Evolutionary conservation across 2,329 filamentous ascomycete species (phyloP).

Genomic region (Metarhizium anisopliae): DNA sequence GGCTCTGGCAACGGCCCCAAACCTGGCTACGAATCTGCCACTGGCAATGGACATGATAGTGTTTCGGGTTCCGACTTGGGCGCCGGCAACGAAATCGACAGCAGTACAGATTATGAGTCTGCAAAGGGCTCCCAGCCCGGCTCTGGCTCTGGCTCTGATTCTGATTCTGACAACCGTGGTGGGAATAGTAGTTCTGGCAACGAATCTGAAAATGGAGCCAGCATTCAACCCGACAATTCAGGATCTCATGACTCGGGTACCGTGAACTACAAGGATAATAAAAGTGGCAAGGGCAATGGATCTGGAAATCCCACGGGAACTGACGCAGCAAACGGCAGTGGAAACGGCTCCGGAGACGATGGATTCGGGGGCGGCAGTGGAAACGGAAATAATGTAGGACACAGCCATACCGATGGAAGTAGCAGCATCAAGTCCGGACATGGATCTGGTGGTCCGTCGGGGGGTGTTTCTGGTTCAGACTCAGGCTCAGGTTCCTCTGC

Average conservation of each 20-base stretch:
- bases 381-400: not conserved
- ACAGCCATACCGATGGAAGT: not conserved
- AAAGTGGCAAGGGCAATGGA: not conserved
- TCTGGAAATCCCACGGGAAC: not conserved
- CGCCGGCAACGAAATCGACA: no score
- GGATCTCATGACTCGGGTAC: not conserved
- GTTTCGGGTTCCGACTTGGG: no score
- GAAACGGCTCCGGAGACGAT: not conserved
- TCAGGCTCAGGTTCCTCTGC: not conserved
- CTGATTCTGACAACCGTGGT: not conserved
- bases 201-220: not conserved
- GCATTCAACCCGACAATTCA: no score
- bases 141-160: not conserved
- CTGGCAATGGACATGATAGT: no score
- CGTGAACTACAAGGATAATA: not conserved
- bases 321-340: not conserved
- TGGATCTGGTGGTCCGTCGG: not conserved
- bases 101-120: no score
- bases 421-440: not conserved
- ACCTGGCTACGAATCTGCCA: no score
- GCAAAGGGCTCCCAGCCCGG: not conserved
- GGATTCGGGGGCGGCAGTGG: not conserved
- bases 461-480: not conserved
- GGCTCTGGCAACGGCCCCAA: not conserved
- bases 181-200: not conserved